Conservation (phyloP, 768 basidiomycete genomes). For the Mycena metata region DNA sequence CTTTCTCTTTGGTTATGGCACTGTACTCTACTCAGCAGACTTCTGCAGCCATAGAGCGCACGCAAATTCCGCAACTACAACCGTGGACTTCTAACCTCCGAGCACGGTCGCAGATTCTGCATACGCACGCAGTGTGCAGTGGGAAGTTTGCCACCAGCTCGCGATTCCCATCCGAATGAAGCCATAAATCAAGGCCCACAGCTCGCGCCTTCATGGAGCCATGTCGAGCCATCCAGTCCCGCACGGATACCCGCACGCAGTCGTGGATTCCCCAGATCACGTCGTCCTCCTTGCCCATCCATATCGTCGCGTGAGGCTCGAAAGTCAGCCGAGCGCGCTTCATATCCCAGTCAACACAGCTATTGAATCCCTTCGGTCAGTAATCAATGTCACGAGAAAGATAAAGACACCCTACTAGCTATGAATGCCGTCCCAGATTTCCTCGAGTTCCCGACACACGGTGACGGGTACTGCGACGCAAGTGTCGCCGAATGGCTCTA, state of each 20-base stretch:
- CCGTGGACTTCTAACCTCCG: constrained; percentile 21
- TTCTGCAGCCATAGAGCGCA: constrained; percentile 17
- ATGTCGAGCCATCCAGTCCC: background rate
- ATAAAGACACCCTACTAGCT: background rate
- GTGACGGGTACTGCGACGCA: constrained; percentile 7
- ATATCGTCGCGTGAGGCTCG: constrained; percentile 26
- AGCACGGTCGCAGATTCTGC: constrained; percentile 19
- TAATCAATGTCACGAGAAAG: background rate
- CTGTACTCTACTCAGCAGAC: background rate
- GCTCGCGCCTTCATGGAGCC: constrained; percentile 17
- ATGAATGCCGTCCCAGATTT: background rate
- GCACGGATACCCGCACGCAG: background rate
- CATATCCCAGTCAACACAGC: background rate
- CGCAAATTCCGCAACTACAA: constrained; percentile 23
- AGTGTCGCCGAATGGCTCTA: constrained; percentile 8
- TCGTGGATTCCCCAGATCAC: constrained; percentile 5
- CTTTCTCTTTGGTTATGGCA: background rate
- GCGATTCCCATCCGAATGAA: constrained; percentile 9
- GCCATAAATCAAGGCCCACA: constrained; percentile 24
- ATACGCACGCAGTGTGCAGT: constrained; percentile 11
- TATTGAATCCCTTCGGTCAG: background rate
- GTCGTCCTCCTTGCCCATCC: background rate
- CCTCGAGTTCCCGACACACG: background rate
- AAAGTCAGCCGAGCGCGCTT: background rate
- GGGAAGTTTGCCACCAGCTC: constrained; percentile 15